Base-by-base conservation (phyloP, 2,329 filamentous ascomycete species). In the Aspergillus alliaceus region DNA sequence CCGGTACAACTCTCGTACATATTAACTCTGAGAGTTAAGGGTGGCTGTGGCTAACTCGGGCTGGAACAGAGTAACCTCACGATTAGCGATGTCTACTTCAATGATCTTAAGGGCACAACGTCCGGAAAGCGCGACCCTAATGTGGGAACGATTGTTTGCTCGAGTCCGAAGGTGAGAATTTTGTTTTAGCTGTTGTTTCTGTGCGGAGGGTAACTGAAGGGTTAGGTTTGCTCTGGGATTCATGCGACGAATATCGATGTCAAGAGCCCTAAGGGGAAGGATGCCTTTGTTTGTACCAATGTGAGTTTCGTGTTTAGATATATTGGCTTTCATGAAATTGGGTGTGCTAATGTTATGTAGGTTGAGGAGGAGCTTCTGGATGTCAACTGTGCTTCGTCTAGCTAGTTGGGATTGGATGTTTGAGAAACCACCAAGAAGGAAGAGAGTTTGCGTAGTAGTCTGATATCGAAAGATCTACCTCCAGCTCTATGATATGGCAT, bases 41-140 rank as follows among this genome's bases (percentile, higher is more conserved):
- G n/a, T n/a, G n/a, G n/a, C n/a, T n/a, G n/a, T 27, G 12, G n/a
- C 40, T 53, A 9, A 53, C 31, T 9, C 20, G n/a, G n/a, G 11
- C 15, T 24, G 18, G 8, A 51, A 60, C 39, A 72, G 69, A 72
- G 68, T 37, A 79, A 77, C 14, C 66, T 86, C 58, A 83, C 79
- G 11, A 85, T 86, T 60, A 77, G 77, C 18, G 79, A 86, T 58
- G 73, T 87, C 47, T 72, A 76, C 4, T 82, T 87, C 66, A 81
- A 77, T 58, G 82, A 86, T 61, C 82, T 88, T 66, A 70, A 72
- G 22, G 85, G 85, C 0, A 82, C 76, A 1, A 86, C 84, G 2
- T 80, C 75, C 14, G 73, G 66, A 6, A 77, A 75, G 48, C 66
- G 77, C 48, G 70, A 77, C 20, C 79, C 79, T 1, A 60, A 76